Evolutionary conservation across 1,284 basidiomycete species (phyloP), one percentile per base, ranked within the genome.

Genomic region (Irpex sp.): DNA sequence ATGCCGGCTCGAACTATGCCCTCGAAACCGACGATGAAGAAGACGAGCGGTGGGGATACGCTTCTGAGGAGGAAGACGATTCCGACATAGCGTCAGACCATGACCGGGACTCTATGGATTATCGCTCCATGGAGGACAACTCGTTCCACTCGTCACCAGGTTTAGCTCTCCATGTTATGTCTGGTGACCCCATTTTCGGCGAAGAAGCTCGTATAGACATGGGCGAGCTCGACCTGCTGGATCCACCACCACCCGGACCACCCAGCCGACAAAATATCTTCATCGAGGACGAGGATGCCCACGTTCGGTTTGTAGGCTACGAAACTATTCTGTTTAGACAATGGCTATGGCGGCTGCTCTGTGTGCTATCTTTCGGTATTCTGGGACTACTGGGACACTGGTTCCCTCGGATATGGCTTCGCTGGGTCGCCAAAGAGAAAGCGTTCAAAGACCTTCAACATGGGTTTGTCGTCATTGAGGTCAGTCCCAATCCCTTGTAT

Each of bases 251-350:
- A 7, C 81, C 83, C 6, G 92, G 92, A 5, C 87, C 88, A 21
- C 91, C 91, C 3, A 93, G 88, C 71, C 80, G 94, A 63, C 97
- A 99, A 76, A 91, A 88, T 1, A 83, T 99, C 46, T 88, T 95
- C 70, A 83, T 99, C 31, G 81, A 88, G 3, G 97, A 99, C 70
- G 97, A 99, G 75, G 97, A 99, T 71, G 85, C 86, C 50, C 90
- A 90, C 13, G 84, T 99, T 61, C 88, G 94, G 5, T 92, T 99
- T 71, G 85, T 94, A 15, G 95, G 95, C n/a, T 97, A 95, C 71
- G 88, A 92, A 69, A 84, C 86, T 4, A 79, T 92, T 51, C 71
- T 71, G 5, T 86, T 86, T 80, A 86, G 89, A 59, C 81, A 85
- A 58, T 78, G 82, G 71, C 65, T 90, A 4, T 99, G 96, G 95